Evolutionary conservation across 106 monocot genomes (phyloP), one percentile per base, ranked within the genome.

Genomic region (Gastrodia elata): DNA sequence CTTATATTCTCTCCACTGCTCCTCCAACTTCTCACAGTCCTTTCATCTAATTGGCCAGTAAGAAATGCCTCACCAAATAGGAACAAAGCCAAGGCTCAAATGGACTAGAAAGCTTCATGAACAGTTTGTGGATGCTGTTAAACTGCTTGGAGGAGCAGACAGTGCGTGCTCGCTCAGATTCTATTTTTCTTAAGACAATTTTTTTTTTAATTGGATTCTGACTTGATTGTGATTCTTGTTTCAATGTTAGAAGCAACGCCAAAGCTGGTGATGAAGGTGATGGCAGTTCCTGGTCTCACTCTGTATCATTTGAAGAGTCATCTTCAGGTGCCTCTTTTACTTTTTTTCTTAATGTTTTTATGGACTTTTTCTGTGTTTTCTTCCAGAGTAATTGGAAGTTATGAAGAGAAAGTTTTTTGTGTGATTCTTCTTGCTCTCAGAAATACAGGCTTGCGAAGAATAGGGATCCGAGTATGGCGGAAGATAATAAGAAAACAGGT

Each of bases 251-350:
- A 87, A 73, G 93, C 93, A 13, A 93, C 93, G 10, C 93, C 93
- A 5, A 89, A 87, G 68, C 69, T 79, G 20, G 82, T 93, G 49
- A 77, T 90, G 89, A 72, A 67, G 28, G 30, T 76, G 24, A 93
- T 93, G 93, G 87, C 82, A 56, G 74, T 93, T 25, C 87, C 87
- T 25, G 93, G 93, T 1, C 83, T 93, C 41, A 87, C 93, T 43
- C 82, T 93, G 4, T 87, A 87, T 76, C 93, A 93, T 81, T 73
- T 93, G 35, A 93, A 93, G 80, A 93, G 93, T 49, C 93, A 93
- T 76, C 77, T 93, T 65, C 93, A 89, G 89, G 93, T 73, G 82
- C 55, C 18, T 20, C 8, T 35, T 2, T 27, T 30, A 34, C 22
- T 38, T 37, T 38, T n/a, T n/a, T n/a, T n/a, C n/a, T n/a, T n/a